Base-by-base conservation (phyloP, 352 stramenopile species). In the Globisporangium viniferum region DNA sequence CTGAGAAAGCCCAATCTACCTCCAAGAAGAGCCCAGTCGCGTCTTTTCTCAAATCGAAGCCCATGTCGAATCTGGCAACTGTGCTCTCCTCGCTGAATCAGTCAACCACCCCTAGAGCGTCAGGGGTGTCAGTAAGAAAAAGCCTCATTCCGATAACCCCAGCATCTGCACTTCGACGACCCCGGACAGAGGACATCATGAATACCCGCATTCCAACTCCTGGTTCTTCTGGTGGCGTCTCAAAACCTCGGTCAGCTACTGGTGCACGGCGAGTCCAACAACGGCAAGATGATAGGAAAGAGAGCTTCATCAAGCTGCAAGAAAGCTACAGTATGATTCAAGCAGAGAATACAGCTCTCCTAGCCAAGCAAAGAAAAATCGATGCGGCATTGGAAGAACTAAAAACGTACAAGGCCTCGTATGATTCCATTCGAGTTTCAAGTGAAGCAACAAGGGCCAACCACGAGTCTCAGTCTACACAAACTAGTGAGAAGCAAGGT, bases 151-250 rank as follows among this genome's bases (percentile, higher is more conserved):
- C 44, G 18, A 36, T 57, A 39, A 67, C 58, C 22, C 59, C 58
- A 41, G 36, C 41, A 6, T n/a, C 58, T 24, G n/a, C 18, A 36
- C 5, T 59, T 31, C 10, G 22, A n/a, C 33, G 53, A 39, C 8
- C 49, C 39, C 49, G 22, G 31, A 15, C 57, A 27, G 54, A 41
- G 15, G 27, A 29, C 31, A 15, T 20, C 27, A 53, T n/a, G 39
- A n/a, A 39, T 18, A 58, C 39, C 15, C 63, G 14, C 24, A 68
- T 68, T 14, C 59, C 61, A 22, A 73, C 67, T 60, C 56, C 62
- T 10, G 20, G 33, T 14, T 39, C 22, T 33, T 44, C 51, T 54
- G 10, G 12, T 33, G 36, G 48, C 12, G 9, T 55, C 9, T 14
- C 36, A 41, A 62, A 67, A 36, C 41, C 27, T 29, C 65, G 49